phyloP scores from a whole-genome alignment of 106 monocot genomes.

The Agapanthus africanus region DNA sequence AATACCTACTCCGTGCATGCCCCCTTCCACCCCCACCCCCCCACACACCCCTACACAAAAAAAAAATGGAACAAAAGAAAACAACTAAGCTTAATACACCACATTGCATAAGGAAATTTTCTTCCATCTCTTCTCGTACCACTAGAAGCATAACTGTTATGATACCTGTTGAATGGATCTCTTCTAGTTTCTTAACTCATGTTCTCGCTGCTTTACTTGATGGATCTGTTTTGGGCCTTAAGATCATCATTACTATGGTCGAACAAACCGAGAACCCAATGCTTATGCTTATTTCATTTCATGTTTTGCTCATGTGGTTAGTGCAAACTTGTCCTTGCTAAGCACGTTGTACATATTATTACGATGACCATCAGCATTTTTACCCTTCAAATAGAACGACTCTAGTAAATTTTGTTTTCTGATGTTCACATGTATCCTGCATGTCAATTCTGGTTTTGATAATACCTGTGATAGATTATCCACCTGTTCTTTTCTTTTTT shows the following conservation, averaged over 20 bases:
- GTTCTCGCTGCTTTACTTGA: not conserved
- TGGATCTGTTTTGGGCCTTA: not conserved
- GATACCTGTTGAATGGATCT: too few species aligned
- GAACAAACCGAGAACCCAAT: not conserved
- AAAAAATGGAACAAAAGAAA: too few species aligned
- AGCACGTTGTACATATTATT: too few species aligned
- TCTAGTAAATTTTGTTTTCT: not conserved
- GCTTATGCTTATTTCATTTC: constrained; percentile 1
- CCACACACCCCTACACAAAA: too few species aligned
- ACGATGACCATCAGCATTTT: not conserved
- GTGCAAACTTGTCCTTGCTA: not conserved
- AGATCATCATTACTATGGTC: too few species aligned
- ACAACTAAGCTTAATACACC: not conserved
- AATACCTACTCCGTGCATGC: too few species aligned
- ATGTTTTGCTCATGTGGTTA: not conserved
- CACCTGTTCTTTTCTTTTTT: not conserved
- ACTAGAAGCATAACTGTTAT: not conserved
- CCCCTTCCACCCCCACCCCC: too few species aligned
- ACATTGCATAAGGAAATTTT: not conserved
- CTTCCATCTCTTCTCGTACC: not conserved
- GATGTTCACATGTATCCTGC: not conserved
- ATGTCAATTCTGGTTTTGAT: not conserved
- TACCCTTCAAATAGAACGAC: not conserved
- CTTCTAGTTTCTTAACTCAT: not conserved
- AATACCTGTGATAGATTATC: not conserved